These are phyloP conservation scores for Solanum infundibuliforme DNA, from an alignment of 257 asterid genomes.

Conservation along the genomic window DNA sequence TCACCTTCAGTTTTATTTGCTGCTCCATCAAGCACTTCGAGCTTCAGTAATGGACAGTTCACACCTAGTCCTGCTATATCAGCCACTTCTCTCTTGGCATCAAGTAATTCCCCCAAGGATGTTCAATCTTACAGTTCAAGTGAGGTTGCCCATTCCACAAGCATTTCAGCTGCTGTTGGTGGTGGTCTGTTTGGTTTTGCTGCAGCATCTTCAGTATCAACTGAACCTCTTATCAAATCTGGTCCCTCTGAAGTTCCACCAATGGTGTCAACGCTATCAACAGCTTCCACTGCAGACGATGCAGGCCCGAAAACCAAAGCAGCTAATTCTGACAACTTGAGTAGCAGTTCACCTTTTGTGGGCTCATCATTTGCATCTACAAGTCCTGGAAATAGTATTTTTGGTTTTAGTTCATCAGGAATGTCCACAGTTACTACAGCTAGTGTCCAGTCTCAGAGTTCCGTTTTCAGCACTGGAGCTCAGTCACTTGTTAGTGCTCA, in stretches of 20 bases:
- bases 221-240: conserved; percentile 14
- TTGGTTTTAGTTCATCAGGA: conserved; percentile 24
- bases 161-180: conserved; percentile 8
- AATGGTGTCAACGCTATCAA: conserved; percentile 15
- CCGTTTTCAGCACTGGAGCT: conserved; percentile 23
- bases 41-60: conserved; percentile 17
- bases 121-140: conserved; percentile 11
- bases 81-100: conserved; percentile 6
- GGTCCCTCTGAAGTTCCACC: conserved; percentile 30
- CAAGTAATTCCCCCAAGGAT: conserved; percentile 19
- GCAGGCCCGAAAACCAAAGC: conserved; percentile 13
- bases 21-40: background rate
- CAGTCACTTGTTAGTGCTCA: conserved; percentile 17
- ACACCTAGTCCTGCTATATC: conserved; percentile 17
- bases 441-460: conserved; percentile 19
- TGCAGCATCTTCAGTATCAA: conserved; percentile 14
- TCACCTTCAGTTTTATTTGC: background rate
- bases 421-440: background rate
- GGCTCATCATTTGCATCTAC: conserved; percentile 24
- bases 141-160: conserved; percentile 23
- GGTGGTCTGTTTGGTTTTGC: conserved; percentile 8
- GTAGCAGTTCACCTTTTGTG: conserved; percentile 7
- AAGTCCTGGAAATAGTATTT: conserved; percentile 9
- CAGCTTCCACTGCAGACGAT: conserved; percentile 13
- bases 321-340: conserved; percentile 18